Base-by-base conservation (phyloP, 441 rosid genomes). In the Populus hybrid region DNA sequence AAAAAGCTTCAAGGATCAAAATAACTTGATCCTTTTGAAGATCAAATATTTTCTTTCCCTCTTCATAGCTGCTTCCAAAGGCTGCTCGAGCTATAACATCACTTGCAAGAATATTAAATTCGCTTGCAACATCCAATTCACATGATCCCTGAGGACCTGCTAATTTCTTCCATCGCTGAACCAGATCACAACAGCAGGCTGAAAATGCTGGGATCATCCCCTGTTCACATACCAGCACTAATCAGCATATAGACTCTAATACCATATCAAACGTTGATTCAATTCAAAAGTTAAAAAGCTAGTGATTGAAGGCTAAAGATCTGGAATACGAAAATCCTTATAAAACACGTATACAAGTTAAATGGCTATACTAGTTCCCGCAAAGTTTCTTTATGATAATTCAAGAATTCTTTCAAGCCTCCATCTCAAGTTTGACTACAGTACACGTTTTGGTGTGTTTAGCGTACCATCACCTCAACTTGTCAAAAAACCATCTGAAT, bases 41-140 rank as follows among this genome's bases (percentile, higher is more conserved):
- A 26, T 84, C 74, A 69, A 89, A 86, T 40, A 84, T 81, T 67
- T 82, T 82, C 80, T 83, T 86, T 21, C 89, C 91, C 85, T 86
- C 82, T 79, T 83, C 84, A 76, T 85, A 86, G 78, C 63, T 88
- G 84, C 90, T 85, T 76, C 89, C 91, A 32, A 89, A 86, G 35
- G 86, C 90, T 38, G 86, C 83, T 70, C 85, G 79, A 28, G 90
- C 85, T 78, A 85, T 84, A 72, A 75, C 81, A 82, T 86, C 91
- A 24, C 69, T 80, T 1, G 88, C 75, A 18, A 88, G 87, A 24
- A 75, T 81, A 61, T 83, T 88, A 68, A 89, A 34, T 50, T 89
- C 84, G 14, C 87, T 90, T 88, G 87, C 82, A 26, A 85, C 79
- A 75, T 89, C 91, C 23, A 89, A 23, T 76, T 89, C 89, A 34